Evolutionary conservation across 2,329 filamentous ascomycete species (phyloP).

Genomic region (Erysiphe pulchra): DNA sequence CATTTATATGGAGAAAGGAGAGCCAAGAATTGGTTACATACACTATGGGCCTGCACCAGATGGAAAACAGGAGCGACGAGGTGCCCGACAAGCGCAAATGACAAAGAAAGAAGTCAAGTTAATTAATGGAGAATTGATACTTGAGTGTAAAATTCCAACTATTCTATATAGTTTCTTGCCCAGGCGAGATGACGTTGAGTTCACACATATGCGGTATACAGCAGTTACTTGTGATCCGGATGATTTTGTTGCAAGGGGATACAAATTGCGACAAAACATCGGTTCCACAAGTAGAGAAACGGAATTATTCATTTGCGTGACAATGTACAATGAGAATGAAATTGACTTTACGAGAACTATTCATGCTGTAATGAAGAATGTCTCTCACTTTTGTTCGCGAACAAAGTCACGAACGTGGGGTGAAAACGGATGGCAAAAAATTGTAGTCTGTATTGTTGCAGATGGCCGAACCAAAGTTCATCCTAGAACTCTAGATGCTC

Average conservation of each 20-base stretch:
- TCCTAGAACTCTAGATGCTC: constrained; percentile 59
- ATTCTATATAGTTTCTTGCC: constrained; percentile 37
- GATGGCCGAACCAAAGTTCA: constrained; percentile 97
- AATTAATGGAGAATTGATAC: constrained; percentile 86
- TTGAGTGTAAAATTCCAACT: constrained; percentile 88
- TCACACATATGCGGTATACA: constrained; percentile 79
- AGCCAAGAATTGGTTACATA: constrained; percentile 31
- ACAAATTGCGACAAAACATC: constrained; percentile 70
- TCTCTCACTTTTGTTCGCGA: constrained; percentile 90
- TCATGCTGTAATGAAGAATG: constrained; percentile 95
- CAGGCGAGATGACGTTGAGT: constrained; percentile 37
- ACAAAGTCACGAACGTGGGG: constrained; percentile 94
- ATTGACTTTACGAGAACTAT: constrained; percentile 86
- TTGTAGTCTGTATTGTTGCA: constrained; percentile 91
- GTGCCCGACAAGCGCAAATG: constrained; percentile 23
- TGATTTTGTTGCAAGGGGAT: constrained; percentile 69
- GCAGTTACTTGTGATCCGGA: constrained; percentile 83
- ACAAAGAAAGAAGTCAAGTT: constrained; percentile 67
- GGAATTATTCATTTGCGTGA: constrained; percentile 86
- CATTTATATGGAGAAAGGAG: constrained; percentile 15
- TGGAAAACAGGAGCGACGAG: constrained; percentile 28
- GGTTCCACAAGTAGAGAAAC: constrained; percentile 84
- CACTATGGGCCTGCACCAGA: constrained; percentile 36
- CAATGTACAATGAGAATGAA: constrained; percentile 99
- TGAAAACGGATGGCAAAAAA: constrained; percentile 98